Percentiles rank a stretch among this genome's conserved stretches.
Conservation (phyloP, 176 grass and related monocot genomes). For the Aegilops tauschii region DNA sequence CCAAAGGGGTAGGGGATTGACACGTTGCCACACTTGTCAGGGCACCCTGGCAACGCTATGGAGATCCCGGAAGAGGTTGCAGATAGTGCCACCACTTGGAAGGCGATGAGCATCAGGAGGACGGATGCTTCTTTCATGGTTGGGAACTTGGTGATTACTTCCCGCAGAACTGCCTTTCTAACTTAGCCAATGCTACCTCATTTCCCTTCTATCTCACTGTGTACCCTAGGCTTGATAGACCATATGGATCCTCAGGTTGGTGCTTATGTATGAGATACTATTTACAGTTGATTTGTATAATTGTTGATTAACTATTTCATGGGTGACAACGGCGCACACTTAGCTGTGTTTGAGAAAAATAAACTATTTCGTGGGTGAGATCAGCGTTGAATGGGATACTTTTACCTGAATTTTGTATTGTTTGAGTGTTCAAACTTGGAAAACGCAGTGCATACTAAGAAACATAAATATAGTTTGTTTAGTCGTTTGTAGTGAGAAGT, state of each 20-base stretch:
- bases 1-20: constrained; percentile 30
- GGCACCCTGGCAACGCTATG: constrained; percentile 12
- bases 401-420: neutral
- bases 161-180: neutral
- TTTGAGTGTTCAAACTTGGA: neutral
- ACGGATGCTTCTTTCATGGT: neutral
- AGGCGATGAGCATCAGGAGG: neutral
- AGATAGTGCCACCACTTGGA: neutral
- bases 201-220: neutral
- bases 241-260: neutral
- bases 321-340: neutral
- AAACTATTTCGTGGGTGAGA: neutral
- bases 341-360: neutral
- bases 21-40: constrained; percentile 20
- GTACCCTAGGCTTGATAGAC: neutral
- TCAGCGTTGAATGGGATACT: neutral
- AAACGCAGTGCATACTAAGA: neutral
- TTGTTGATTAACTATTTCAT: neutral
- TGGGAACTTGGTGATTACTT: neutral
- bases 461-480: neutral
- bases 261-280: neutral
- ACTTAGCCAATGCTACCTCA: neutral
- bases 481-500: neutral
- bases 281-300: neutral
- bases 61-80: neutral